Conservation (phyloP, 306 rosid species). For the Cucumis melo region DNA sequence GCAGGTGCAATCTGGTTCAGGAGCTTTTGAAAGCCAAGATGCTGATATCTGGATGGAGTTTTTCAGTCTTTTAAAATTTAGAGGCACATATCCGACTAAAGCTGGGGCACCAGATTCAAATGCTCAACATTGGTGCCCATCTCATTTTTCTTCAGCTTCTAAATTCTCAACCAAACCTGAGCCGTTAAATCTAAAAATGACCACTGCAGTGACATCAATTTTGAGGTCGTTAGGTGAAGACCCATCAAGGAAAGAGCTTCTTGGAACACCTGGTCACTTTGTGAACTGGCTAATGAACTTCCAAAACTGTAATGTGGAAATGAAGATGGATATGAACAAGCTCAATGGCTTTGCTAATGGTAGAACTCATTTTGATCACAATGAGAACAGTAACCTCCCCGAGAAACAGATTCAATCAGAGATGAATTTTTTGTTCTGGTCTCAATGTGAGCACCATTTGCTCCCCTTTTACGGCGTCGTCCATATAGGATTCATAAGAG, state of each 20-base stretch:
- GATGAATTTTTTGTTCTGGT: slow-evolving; percentile 61
- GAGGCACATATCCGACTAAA: slow-evolving; percentile 39
- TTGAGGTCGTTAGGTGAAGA: slow-evolving; percentile 86
- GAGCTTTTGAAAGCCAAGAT: slow-evolving; percentile 50
- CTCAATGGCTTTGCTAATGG: slow-evolving; percentile 36
- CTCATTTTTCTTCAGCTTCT: slow-evolving; percentile 18
- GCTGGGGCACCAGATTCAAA: slow-evolving; percentile 16
- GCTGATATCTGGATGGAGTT: slow-evolving; percentile 63
- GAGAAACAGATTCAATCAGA: slow-evolving; percentile 36
- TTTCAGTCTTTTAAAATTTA: slow-evolving; percentile 52
- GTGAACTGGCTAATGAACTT: slow-evolving; percentile 78
- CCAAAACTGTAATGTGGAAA: slow-evolving; percentile 40
- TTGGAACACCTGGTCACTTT: slow-evolving; percentile 68
- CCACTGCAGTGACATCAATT: slow-evolving; percentile 54
- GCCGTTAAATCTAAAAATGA: slow-evolving; percentile 37
- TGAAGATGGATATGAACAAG: slow-evolving; percentile 29
- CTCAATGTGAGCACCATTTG: slow-evolving; percentile 92
- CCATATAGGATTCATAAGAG: slow-evolving; percentile 56
- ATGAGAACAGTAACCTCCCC: slow-evolving; percentile 15
- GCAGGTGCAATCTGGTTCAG: slow-evolving; percentile 61
- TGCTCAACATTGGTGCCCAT: slow-evolving; percentile 63
- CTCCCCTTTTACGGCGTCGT: slow-evolving; percentile 93
- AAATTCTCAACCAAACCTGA: slow-evolving; percentile 34
- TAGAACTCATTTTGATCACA: slow-evolving; percentile 15
- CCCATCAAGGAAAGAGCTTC: slow-evolving; percentile 65